phyloP scores from a whole-genome alignment of 2,329 filamentous ascomycete genomes.

The Talaromyces sp. region DNA sequence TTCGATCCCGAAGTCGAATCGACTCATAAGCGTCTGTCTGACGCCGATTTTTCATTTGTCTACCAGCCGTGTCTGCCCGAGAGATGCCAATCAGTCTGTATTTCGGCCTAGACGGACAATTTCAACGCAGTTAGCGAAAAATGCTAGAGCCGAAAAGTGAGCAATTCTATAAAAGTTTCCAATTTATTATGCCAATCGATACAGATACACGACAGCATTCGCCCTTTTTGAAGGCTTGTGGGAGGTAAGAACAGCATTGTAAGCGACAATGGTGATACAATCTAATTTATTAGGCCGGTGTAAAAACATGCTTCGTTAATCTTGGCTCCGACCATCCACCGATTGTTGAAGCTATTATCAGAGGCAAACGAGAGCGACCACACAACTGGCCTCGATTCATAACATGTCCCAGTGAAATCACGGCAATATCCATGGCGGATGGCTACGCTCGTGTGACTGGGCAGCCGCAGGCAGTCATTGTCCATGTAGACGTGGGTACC shows the following conservation, averaged over 20 bases:
- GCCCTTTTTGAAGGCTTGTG: not conserved
- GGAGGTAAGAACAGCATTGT: not conserved
- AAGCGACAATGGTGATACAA: not conserved
- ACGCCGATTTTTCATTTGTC: not conserved
- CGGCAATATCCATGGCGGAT: slow-evolving; percentile 75
- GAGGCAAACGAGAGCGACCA: slow-evolving; percentile 59
- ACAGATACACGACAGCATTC: not conserved
- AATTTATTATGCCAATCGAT: not conserved
- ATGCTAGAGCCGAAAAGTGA: not conserved
- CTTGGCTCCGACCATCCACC: slow-evolving; percentile 57
- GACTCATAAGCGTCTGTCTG: not conserved
- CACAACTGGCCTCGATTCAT: slow-evolving; percentile 38
- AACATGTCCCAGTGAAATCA: slow-evolving; percentile 78
- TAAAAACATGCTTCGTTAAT: slow-evolving; percentile 27
- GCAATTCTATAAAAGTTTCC: not conserved
- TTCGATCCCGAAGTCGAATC: not conserved
- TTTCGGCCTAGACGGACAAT: not conserved
- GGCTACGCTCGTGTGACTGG: slow-evolving; percentile 68
- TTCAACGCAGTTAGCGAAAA: not conserved
- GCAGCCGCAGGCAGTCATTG: slow-evolving; percentile 57
- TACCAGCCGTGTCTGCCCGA: not conserved
- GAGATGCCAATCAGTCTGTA: not conserved
- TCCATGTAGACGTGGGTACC: slow-evolving; percentile 75
- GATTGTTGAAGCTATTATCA: slow-evolving; percentile 73
- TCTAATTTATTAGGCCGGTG: slow-evolving; percentile 29